phyloP scores from a whole-genome alignment of 352 stramenopile genomes.

The Pythium oligandrum region DNA sequence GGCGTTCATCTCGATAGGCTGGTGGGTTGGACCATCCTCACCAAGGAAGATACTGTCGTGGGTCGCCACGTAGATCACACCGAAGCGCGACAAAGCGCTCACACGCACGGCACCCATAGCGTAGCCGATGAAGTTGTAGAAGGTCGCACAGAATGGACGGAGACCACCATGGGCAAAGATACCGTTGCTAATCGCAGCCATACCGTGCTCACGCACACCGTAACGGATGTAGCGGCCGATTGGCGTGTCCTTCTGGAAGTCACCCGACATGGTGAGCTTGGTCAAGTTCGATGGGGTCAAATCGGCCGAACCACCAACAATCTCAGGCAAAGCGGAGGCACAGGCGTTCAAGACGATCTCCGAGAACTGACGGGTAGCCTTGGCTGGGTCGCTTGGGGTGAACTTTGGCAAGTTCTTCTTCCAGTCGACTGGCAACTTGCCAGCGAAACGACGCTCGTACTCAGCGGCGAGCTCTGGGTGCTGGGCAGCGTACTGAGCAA shows the following conservation, averaged over 20 bases:
- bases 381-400: constrained; percentile 79
- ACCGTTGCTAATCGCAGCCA: constrained; percentile 98
- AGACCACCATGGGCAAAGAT: constrained; percentile 97
- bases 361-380: constrained; percentile 94
- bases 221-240: constrained; percentile 97
- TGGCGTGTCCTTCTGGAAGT: constrained; percentile 97
- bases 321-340: constrained; percentile 90
- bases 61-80: constrained; percentile 98
- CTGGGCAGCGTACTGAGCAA: constrained; percentile 86
- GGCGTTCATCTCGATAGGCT: constrained; percentile 98
- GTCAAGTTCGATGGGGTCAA: constrained; percentile 98
- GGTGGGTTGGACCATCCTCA: constrained; percentile 99
- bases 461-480: constrained; percentile 93
- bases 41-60: constrained; percentile 99
- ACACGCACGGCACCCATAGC: constrained; percentile 93
- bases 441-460: constrained; percentile 91
- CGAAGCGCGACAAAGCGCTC: constrained; percentile 92
- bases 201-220: constrained; percentile 98
- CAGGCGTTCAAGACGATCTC: constrained; percentile 95
- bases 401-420: constrained; percentile 91
- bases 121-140: constrained; percentile 99
- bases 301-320: constrained; percentile 98
- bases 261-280: constrained; percentile 91
- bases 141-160: constrained; percentile 98
- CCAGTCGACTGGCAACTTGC: constrained; percentile 90